Base-by-base conservation (phyloP, 257 asterid species). In the Buddleja alternifolia region DNA sequence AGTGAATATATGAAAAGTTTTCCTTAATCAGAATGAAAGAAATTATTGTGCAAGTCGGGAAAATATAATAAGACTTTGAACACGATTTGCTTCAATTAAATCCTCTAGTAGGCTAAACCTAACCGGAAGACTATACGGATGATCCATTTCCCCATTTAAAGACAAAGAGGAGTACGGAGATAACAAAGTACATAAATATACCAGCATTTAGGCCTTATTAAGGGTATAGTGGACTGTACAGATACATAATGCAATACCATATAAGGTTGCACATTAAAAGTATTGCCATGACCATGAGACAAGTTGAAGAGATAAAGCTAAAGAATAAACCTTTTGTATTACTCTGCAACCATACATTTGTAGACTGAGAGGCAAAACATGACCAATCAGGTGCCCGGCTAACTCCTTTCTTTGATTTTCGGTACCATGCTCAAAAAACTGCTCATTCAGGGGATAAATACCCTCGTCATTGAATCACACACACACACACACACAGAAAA, bases 291-390 rank as follows among this genome's bases (percentile, higher is more conserved):
- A n/a, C 15, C 59, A 32, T 64, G 11, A 15, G 25, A 3, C 3
- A 19, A 39, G 63, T 34, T 59, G 15, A 44, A 57, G 62, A 36
- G 32, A 48, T 34, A 41, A 73, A 66, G 80, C 37, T 25, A 9
- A 48, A 64, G 70, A 25, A 58, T 32, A 61, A 41, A 93, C 97
- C 97, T 93, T 93, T 75, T 93, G 99, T 74, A 90, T 80, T 51
- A 93, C 97, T 84, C 99, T 80, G 90, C 99, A 93, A 48, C 99
- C 97, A 75, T 90, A 93, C 92, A 85, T 90, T 70, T 93, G 99
- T 62, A 93, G 87, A 79, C 90, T 88, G 65, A 93, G 89, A 61
- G 94, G 81, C 82, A 93, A 78, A 80, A 93, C 90, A 75, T 88
- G 94, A 52, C 97, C 93, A 52, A 87, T 75, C 53, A 89, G 82